These are phyloP conservation scores for Aquilaria yunnanensis DNA, from an alignment of 345 rosid genomes.

Conservation along the genomic window DNA sequence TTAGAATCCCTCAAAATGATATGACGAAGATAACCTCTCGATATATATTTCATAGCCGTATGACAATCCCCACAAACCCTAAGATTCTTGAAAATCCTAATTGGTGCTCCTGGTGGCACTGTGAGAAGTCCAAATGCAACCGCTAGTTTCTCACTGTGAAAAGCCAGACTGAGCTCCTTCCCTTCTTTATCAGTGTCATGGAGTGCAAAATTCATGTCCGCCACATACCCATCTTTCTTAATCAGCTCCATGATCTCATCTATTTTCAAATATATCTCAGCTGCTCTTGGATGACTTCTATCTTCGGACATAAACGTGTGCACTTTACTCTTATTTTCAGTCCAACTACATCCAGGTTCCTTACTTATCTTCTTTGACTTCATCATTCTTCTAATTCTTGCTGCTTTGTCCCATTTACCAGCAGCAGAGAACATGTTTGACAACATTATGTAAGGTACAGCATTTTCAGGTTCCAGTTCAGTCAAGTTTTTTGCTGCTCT, in stretches of 20 bases:
- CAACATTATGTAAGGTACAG: constrained; percentile 69
- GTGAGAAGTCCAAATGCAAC: constrained; percentile 72
- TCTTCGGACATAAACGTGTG: constrained; percentile 77
- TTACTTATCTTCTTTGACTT: constrained; percentile 57
- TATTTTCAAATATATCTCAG: constrained; percentile 61
- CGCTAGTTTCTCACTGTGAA: constrained; percentile 91
- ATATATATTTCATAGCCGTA: constrained; percentile 69
- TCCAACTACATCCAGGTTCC: constrained; percentile 93
- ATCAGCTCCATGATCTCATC: constrained; percentile 61
- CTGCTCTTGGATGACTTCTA: constrained; percentile 55
- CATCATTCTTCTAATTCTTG: constrained; percentile 61
- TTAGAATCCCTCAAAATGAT: constrained; percentile 83
- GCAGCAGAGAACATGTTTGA: constrained; percentile 67
- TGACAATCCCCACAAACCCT: constrained; percentile 95
- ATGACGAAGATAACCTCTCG: constrained; percentile 49
- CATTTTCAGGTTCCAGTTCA: constrained; percentile 62
- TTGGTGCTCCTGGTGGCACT: constrained; percentile 49
- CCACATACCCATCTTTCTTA: constrained; percentile 68
- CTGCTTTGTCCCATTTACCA: constrained; percentile 74
- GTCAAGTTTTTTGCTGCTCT: constrained; percentile 69
- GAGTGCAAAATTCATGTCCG: constrained; percentile 65
- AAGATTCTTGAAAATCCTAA: constrained; percentile 84
- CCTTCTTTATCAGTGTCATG: constrained; percentile 74
- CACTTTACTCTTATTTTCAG: constrained; percentile 48
- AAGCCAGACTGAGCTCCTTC: constrained; percentile 72